Evolutionary conservation across 192 early-diverging fungal species (phyloP), one percentile per base, ranked within the genome.

Genomic region (Coemansia reversa): DNA sequence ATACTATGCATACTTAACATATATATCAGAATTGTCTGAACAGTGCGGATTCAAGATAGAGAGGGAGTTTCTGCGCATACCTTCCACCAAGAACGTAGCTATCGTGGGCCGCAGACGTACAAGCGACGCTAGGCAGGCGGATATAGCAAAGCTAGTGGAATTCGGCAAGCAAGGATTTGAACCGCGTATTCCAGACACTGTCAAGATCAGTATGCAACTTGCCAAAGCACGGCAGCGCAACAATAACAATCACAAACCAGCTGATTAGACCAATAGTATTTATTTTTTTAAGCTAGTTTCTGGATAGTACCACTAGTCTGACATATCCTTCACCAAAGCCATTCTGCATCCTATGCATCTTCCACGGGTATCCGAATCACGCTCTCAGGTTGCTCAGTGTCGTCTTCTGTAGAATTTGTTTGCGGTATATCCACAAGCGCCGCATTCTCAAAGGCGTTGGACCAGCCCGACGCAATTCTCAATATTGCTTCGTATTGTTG

Each of bases 41-140:
- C 65, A 69, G 28, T 88, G 86, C 60, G 90, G 90, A 8, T 93
- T 84, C 55, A 48, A 61, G 0, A 69, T 84, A 1, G 85, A 88
- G 50, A 78, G 82, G 39, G 92, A 93, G 65, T 76, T 76, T 50
- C 58, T 93, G 50, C 70, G 92, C 30, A 93, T 93, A 12, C 92
- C 92, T 0, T 90, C 89, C n/a, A 91, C 92, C 18, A 90, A 90
- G 51, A 92, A 93, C 51, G 75, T 90, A 50, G 89, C 88, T 1
- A 67, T 93, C 1, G 69, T 93, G 35, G 91, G 92, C 16, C 78
- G 80, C n/a, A 49, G 50, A 16, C 62, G 74, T 7, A 67, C 56
- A 0, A 39, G 16, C 27, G 33, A 55, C 24, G 58, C 47, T 22
- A 24, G 49, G 25, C 59, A 29, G 11, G 22, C 29, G 8, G 42